Conservation (phyloP, 495 filamentous ascomycete genomes). For the Aspergillus asperescens region DNA sequence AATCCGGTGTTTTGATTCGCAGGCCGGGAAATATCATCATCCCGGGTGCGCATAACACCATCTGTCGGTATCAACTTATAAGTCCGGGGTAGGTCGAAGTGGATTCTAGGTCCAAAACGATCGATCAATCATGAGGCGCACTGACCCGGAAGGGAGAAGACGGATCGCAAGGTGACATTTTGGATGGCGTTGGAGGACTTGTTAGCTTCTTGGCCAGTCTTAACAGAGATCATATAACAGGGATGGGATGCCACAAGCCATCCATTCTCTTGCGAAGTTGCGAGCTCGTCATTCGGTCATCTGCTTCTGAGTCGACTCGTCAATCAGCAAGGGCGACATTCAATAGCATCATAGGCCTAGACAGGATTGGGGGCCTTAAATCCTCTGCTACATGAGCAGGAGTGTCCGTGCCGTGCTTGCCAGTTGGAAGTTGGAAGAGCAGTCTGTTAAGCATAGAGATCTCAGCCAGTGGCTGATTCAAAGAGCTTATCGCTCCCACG, state of each 20-base stretch:
- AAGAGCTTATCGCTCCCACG: not conserved
- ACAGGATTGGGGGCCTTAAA: too few species aligned
- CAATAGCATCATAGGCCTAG: too few species aligned
- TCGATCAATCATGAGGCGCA: not conserved
- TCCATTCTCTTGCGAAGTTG: too few species aligned
- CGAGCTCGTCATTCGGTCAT: not conserved
- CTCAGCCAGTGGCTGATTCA: not conserved
- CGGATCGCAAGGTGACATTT: not conserved
- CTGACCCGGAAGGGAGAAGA: too few species aligned
- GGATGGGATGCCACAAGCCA: not conserved
- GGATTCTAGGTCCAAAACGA: not conserved
- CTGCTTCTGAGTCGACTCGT: too few species aligned
- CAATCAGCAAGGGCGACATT: too few species aligned
- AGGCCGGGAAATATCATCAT: conserved; percentile 2
- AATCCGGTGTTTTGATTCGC: not conserved
- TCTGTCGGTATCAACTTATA: not conserved
- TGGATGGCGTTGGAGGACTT: not conserved
- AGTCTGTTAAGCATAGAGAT: not conserved
- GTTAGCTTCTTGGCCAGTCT: not conserved
- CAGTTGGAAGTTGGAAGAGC: not conserved
- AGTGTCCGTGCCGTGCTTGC: not conserved
- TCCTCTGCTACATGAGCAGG: not conserved
- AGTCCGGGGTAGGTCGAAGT: conserved; percentile 2
- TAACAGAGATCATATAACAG: not conserved
- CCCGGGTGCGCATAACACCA: conserved; percentile 7